Percentiles rank a stretch among this genome's conserved stretches.
Conservation (phyloP, 371 early-diverging fungal species). For the Rhizopus stolonifer region DNA sequence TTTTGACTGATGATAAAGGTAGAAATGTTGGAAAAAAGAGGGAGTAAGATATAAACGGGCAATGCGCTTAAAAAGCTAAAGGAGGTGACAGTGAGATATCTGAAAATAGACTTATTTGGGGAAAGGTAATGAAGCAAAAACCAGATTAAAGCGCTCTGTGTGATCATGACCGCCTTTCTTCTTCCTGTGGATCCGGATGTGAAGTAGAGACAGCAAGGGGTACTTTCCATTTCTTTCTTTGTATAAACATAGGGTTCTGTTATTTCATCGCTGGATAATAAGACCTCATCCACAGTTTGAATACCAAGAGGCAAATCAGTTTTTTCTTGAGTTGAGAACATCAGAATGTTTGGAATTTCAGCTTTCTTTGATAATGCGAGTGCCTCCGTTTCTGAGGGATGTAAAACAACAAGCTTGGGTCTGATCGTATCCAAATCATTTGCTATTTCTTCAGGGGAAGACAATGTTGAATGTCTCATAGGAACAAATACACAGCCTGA, state of each 20-base stretch:
- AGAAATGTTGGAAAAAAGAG: no score
- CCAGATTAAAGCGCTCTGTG: not conserved
- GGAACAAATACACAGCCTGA: not conserved
- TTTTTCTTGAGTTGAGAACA: not conserved
- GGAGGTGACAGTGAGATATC: no score
- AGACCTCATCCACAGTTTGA: not conserved
- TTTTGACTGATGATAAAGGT: no score
- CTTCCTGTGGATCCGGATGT: conserved; percentile 36
- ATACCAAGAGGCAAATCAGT: no score
- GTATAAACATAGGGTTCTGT: not conserved
- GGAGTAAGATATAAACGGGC: no score
- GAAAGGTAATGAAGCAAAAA: not conserved
- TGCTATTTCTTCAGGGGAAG: conserved; percentile 11
- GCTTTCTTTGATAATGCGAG: not conserved
- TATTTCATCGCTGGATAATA: not conserved
- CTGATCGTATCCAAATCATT: not conserved
- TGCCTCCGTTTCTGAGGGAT: not conserved
- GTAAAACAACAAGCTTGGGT: not conserved
- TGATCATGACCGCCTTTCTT: conserved; percentile 22
- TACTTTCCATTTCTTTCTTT: not conserved
- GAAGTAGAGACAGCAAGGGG: conserved; percentile 21
- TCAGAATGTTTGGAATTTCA: not conserved
- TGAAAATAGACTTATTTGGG: no score
- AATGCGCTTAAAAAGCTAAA: no score
- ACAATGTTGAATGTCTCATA: not conserved